A percentile compares a stretch with the other conserved stretches of the same genome.
phyloP scores from a whole-genome alignment of 2,329 filamentous ascomycete species.

The Curvularia sp. region DNA sequence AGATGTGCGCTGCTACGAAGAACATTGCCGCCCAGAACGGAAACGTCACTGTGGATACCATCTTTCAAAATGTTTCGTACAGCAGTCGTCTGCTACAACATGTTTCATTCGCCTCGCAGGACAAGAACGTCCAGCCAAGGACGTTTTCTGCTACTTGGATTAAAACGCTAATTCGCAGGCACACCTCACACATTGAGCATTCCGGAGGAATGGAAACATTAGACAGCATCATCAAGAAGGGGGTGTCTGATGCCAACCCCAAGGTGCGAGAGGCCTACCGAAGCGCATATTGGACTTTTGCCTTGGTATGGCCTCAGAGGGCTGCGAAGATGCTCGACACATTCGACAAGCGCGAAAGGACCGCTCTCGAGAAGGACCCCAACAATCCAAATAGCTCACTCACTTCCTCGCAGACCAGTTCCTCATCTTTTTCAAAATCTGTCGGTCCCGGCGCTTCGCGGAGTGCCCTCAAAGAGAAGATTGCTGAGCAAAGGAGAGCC shows the following conservation, averaged over 20 bases:
- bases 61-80: conserved; percentile 82
- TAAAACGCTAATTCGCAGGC: conserved; percentile 79
- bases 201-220: conserved; percentile 81
- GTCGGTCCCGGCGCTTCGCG: conserved; percentile 58
- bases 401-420: conserved; percentile 59
- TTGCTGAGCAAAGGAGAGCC: conserved; percentile 78
- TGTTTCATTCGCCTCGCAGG: conserved; percentile 79
- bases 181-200: conserved; percentile 85
- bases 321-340: conserved; percentile 79
- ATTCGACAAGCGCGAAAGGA: conserved; percentile 80
- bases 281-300: conserved; percentile 85
- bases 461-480: conserved; percentile 76
- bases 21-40: conserved; percentile 89
- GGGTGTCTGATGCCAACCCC: conserved; percentile 87
- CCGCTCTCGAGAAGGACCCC: conserved; percentile 80
- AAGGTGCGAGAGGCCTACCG: conserved; percentile 87
- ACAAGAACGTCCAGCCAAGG: conserved; percentile 91
- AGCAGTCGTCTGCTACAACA: conserved; percentile 84
- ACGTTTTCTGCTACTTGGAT: conserved; percentile 83
- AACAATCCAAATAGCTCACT: conserved; percentile 73
- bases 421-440: conserved; percentile 51
- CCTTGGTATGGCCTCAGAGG: conserved; percentile 75
- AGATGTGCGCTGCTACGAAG: conserved; percentile 87
- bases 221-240: conserved; percentile 88
- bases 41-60: conserved; percentile 78